A percentile compares a stretch with the other conserved stretches of the same genome.
These are phyloP conservation scores for Lentinula raphanica DNA, from an alignment of 768 basidiomycete genomes.

Conservation along the genomic window DNA sequence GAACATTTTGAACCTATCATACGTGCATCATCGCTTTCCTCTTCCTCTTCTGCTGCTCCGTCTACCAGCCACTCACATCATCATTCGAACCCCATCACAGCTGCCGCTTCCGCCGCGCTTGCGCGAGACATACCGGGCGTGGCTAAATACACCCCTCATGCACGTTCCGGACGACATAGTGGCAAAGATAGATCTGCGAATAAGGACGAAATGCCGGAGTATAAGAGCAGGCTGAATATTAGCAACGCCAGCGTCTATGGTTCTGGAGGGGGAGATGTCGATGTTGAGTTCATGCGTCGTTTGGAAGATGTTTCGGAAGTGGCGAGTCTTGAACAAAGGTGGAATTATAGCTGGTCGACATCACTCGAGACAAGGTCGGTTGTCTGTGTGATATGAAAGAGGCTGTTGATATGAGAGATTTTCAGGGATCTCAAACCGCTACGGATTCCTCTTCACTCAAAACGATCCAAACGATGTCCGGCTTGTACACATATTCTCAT, in stretches of 20 bases:
- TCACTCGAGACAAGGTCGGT: constrained; percentile 62
- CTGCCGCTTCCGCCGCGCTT: constrained; percentile 84
- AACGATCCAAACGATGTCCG: constrained; percentile 93
- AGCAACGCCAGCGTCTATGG: constrained; percentile 47
- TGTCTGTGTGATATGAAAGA: not conserved
- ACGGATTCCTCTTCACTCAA: constrained; percentile 88
- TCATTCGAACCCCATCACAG: constrained; percentile 79
- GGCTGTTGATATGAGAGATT: not conserved
- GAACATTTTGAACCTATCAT: constrained; percentile 97
- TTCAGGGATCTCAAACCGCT: constrained; percentile 77
- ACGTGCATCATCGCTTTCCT: constrained; percentile 72
- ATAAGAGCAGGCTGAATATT: constrained; percentile 67
- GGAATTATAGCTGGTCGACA: constrained; percentile 74
- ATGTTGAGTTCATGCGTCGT: constrained; percentile 66
- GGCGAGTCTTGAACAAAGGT: constrained; percentile 71
- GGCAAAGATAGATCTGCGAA: constrained; percentile 61
- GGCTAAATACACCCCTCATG: constrained; percentile 66
- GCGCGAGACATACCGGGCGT: constrained; percentile 85
- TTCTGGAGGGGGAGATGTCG: constrained; percentile 58
- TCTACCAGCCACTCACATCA: constrained; percentile 61
- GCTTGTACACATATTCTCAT: constrained; percentile 94
- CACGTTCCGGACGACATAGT: constrained; percentile 41
- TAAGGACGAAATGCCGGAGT: constrained; percentile 75
- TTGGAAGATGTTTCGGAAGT: constrained; percentile 60
- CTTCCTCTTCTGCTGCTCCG: constrained; percentile 50